Percentiles rank a stretch among this genome's conserved stretches.
phyloP scores from a whole-genome alignment of 352 stramenopile genomes.

The Phytophthora agathidicida region DNA sequence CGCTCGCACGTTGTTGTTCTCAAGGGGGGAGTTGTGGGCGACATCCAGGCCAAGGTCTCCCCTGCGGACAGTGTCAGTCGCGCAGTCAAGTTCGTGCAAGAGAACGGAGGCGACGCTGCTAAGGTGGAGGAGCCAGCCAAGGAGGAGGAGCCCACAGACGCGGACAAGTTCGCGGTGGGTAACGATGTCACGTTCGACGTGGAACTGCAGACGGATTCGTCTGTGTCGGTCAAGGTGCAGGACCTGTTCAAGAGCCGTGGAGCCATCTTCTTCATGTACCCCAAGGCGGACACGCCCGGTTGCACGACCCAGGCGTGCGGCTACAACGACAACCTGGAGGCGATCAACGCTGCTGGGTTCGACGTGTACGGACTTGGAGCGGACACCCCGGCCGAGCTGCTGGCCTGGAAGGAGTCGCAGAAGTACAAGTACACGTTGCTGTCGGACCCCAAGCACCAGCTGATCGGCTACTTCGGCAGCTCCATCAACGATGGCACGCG shows the following conservation, averaged over 20 bases:
- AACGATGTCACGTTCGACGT: conserved; percentile 60
- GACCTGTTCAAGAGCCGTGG: conserved; percentile 76
- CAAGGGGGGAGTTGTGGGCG: conserved; percentile 77
- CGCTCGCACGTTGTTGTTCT: conserved; percentile 87
- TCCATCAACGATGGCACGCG: conserved; percentile 61
- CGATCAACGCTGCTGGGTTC: conserved; percentile 77
- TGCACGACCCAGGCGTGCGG: conserved; percentile 86
- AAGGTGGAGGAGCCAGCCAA: conserved; percentile 23
- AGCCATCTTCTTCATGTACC: conserved; percentile 91
- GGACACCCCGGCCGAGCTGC: conserved; percentile 71
- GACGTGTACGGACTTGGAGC: conserved; percentile 84
- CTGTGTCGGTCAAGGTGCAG: conserved; percentile 63
- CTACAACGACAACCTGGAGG: conserved; percentile 84
- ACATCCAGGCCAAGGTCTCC: conserved; percentile 82
- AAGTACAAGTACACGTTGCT: conserved; percentile 83
- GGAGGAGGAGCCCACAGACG: conserved; percentile 21
- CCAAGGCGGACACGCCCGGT: conserved; percentile 83
- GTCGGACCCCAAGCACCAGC: conserved; percentile 77
- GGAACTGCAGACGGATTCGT: conserved; percentile 73
- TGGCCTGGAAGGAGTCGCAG: conserved; percentile 81
- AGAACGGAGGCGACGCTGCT: conserved; percentile 24
- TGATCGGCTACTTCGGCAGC: conserved; percentile 85
- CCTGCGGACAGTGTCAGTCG: conserved; percentile 77
- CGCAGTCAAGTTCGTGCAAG: conserved; percentile 76
- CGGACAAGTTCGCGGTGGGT: conserved; percentile 44